phyloP scores from a whole-genome alignment of 495 filamentous ascomycete species.

The Baudoinia panamericana region DNA sequence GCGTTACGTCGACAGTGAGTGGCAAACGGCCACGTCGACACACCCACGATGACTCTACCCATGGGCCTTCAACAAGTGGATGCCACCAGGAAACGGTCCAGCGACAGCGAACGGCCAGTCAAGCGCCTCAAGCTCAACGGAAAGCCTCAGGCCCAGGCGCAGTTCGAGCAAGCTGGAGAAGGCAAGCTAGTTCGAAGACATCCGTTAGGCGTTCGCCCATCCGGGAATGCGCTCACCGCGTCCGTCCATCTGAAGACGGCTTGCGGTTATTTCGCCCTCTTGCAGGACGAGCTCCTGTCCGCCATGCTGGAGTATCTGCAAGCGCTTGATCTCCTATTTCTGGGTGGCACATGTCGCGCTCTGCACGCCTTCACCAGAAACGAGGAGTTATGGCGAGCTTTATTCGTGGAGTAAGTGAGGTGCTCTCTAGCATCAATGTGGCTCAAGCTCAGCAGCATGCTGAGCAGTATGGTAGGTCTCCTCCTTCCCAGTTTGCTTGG shows the following conservation, averaged over 20 bases:
- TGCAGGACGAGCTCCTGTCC: conserved; percentile 75
- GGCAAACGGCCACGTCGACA: too few relatives aligned
- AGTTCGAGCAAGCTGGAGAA: background rate
- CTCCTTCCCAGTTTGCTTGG: conserved; percentile 49
- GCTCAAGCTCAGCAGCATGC: conserved; percentile 12
- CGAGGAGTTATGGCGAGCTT: conserved; percentile 82
- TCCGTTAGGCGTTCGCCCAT: conserved; percentile 74
- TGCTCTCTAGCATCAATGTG: conserved; percentile 4
- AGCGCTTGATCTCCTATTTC: conserved; percentile 41
- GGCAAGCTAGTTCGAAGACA: conserved; percentile 51
- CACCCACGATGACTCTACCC: conserved; percentile 5
- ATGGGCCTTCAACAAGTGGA: background rate
- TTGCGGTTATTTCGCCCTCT: conserved; percentile 46
- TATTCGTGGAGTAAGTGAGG: conserved; percentile 63
- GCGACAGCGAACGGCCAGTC: conserved; percentile 3
- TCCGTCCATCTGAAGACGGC: conserved; percentile 49
- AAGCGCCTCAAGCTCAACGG: conserved; percentile 23
- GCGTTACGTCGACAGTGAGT: too few relatives aligned
- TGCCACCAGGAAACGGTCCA: background rate
- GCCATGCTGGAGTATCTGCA: conserved; percentile 66
- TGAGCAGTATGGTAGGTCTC: conserved; percentile 22
- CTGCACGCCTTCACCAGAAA: conserved; percentile 74
- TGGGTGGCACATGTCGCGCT: conserved; percentile 78
- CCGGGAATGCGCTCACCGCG: conserved; percentile 69
- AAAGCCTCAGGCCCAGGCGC: background rate